These are phyloP conservation scores for Porogramme epimiltina DNA, from an alignment of 1,284 basidiomycete species.

Conservation along the genomic window DNA sequence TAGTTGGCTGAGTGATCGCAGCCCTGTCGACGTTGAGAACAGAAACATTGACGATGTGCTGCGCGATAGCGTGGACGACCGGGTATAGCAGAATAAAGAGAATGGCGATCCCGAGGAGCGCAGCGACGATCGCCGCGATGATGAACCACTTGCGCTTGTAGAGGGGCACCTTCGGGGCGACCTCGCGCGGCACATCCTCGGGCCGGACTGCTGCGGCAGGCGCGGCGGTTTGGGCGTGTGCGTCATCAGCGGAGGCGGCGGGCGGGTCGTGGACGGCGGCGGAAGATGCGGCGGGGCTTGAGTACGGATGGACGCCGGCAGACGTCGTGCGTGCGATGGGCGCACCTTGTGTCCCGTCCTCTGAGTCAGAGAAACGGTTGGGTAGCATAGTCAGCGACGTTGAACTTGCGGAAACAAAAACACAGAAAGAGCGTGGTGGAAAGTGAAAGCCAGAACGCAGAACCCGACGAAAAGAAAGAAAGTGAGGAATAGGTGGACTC, in stretches of 20 bases:
- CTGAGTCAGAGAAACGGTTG: constrained; percentile 4
- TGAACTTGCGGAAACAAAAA: neutral
- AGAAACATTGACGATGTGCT: constrained; percentile 58
- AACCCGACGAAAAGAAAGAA: too few relatives aligned
- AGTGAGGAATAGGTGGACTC: too few relatives aligned
- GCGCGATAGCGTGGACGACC: constrained; percentile 63
- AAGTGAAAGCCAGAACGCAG: neutral
- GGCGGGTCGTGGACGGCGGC: constrained; percentile 4
- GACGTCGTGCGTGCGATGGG: constrained; percentile 13
- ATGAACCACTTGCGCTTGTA: constrained; percentile 50
- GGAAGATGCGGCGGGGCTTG: constrained; percentile 12
- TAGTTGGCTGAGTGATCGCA: constrained; percentile 50
- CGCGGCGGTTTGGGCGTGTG: neutral
- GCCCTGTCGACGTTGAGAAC: constrained; percentile 53
- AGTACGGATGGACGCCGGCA: constrained; percentile 16
- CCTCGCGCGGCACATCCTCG: constrained; percentile 16
- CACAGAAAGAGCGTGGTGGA: neutral
- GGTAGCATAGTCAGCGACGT: constrained; percentile 7
- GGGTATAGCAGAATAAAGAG: constrained; percentile 68
- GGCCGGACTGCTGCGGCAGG: constrained; percentile 2
- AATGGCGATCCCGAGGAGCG: constrained; percentile 56
- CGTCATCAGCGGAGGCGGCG: neutral
- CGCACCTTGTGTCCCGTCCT: constrained; percentile 1
- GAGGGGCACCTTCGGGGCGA: constrained; percentile 25
- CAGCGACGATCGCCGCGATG: constrained; percentile 36